Percentiles rank a stretch among this genome's conserved stretches.
These are phyloP conservation scores for Elsinoe perseae DNA, from an alignment of 2,329 filamentous ascomycete genomes.

Conservation along the genomic window DNA sequence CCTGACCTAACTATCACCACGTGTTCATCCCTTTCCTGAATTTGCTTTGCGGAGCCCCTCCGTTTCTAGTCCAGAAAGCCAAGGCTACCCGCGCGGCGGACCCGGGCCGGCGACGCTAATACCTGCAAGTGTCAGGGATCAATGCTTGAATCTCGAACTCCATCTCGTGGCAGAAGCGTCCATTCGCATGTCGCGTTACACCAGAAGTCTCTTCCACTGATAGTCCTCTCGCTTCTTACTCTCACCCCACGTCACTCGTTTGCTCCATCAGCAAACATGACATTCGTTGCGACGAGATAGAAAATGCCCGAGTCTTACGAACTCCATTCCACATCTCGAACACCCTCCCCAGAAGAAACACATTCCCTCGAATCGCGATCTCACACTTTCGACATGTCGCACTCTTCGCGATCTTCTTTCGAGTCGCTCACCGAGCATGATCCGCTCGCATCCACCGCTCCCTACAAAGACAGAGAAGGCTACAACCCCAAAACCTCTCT, in stretches of 20 bases:
- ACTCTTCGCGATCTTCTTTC: slow-evolving; percentile 30
- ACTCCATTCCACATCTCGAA: slow-evolving; percentile 1
- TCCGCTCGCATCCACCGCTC: slow-evolving; percentile 35
- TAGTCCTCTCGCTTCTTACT: neutral
- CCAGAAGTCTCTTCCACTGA: neutral
- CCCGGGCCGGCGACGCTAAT: neutral
- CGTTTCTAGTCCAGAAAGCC: neutral
- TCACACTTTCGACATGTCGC: slow-evolving; percentile 9
- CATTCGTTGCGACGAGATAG: neutral
- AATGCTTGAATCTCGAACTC: slow-evolving; percentile 10
- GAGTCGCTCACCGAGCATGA: slow-evolving; percentile 41
- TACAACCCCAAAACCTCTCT: slow-evolving; percentile 21
- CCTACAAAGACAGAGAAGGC: slow-evolving; percentile 34
- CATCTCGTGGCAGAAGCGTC: slow-evolving; percentile 7
- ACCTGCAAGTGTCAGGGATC: slow-evolving; percentile 7
- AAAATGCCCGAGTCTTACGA: slow-evolving; percentile 18
- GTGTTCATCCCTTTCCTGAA: too few relatives aligned
- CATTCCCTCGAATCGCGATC: slow-evolving; percentile 21
- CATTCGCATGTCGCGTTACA: neutral
- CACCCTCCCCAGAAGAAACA: slow-evolving; percentile 10
- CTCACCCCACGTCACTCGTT: slow-evolving; percentile 1
- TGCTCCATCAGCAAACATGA: slow-evolving; percentile 9
- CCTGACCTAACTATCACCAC: neutral
- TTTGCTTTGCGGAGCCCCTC: too few relatives aligned
- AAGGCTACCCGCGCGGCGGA: neutral